Conservation (phyloP, 495 filamentous ascomycete genomes). For the Collariella sp. region DNA sequence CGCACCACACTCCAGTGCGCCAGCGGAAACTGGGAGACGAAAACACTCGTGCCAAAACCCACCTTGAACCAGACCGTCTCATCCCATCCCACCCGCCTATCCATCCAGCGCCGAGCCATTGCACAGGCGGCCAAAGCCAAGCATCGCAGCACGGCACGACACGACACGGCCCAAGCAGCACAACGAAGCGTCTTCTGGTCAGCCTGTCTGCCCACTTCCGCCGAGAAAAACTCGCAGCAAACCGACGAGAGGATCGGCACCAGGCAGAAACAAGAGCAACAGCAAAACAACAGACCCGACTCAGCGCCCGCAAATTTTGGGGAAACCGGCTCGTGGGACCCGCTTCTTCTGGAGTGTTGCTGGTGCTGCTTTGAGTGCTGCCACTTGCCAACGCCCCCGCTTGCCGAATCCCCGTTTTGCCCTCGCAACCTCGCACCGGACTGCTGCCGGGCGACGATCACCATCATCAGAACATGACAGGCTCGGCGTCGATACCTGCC, state of each 20-base stretch:
- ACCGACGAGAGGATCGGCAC: too few relatives aligned
- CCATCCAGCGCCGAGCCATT: too few relatives aligned
- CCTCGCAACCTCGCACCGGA: background rate
- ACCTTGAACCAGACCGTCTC: too few relatives aligned
- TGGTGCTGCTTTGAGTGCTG: background rate
- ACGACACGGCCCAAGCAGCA: too few relatives aligned
- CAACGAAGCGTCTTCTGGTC: background rate
- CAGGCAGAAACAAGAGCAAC: too few relatives aligned
- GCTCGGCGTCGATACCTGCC: conserved; percentile 24
- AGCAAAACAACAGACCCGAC: background rate
- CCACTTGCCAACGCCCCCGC: conserved; percentile 12
- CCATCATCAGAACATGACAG: conserved; percentile 29
- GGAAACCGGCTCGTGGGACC: background rate
- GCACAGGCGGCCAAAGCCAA: too few relatives aligned
- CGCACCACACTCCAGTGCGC: too few relatives aligned
- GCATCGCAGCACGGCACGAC: too few relatives aligned
- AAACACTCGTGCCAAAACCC: too few relatives aligned
- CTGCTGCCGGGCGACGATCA: conserved; percentile 11
- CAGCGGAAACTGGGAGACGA: too few relatives aligned
- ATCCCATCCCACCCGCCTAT: background rate
- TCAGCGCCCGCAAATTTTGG: conserved; percentile 3
- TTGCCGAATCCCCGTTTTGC: conserved; percentile 14
- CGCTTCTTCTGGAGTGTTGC: background rate
- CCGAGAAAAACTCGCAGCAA: too few relatives aligned
- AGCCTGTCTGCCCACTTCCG: too few relatives aligned